Percentiles rank a stretch among this genome's conserved stretches.
phyloP scores from a whole-genome alignment of 495 filamentous ascomycete genomes.

The Annulohypoxylon moriforme region DNA sequence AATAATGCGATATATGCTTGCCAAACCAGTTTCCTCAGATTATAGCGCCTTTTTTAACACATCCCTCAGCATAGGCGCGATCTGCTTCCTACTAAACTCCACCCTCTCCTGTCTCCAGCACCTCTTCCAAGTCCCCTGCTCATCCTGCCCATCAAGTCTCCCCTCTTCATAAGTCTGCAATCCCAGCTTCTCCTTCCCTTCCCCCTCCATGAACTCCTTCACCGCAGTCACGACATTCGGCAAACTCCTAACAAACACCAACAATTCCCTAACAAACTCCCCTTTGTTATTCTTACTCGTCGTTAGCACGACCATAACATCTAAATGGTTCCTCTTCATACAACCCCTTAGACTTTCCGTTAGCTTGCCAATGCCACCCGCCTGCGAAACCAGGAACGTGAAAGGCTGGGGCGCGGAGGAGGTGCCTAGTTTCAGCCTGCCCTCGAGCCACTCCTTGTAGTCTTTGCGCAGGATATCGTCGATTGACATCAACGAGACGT shows the following conservation, averaged over 20 bases:
- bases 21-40: background rate
- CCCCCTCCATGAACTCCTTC: constrained; percentile 63
- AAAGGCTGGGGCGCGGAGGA: constrained; percentile 77
- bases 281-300: constrained; percentile 64
- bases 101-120: constrained; percentile 77
- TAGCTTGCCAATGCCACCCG: too few species aligned
- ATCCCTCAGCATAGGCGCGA: constrained; percentile 83
- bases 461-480: constrained; percentile 86
- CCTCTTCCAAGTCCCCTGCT: constrained; percentile 54
- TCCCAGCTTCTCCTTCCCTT: constrained; percentile 59
- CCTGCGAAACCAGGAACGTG: constrained; percentile 69
- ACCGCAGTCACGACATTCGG: constrained; percentile 56
- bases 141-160: constrained; percentile 55
- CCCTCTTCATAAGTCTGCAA: constrained; percentile 66
- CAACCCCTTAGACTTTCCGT: too few species aligned
- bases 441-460: constrained; percentile 89
- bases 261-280: constrained; percentile 75
- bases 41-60: constrained; percentile 64
- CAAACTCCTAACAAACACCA: constrained; percentile 71
- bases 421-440: constrained; percentile 72
- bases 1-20: constrained; percentile 4
- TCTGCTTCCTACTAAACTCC: constrained; percentile 84
- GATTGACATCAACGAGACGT: constrained; percentile 73
- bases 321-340: constrained; percentile 62
- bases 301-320: constrained; percentile 83